Conservation (phyloP, 371 early-diverging fungal species). For the Batkoa obscura region DNA sequence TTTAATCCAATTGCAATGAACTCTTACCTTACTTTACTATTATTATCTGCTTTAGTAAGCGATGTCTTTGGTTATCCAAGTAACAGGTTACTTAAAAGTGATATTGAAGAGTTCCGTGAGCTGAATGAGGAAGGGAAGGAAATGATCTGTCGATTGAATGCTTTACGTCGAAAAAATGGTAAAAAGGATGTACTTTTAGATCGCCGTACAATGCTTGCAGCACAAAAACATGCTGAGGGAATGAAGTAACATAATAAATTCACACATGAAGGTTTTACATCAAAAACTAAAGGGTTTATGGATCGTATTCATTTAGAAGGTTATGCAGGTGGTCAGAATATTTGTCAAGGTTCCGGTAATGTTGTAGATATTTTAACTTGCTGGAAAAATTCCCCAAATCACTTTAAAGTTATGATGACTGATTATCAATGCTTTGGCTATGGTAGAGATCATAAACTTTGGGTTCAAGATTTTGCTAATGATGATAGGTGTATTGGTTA, state of each 20-base stretch:
- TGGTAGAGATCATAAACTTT: background rate
- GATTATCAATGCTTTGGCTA: background rate
- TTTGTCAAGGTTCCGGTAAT: background rate
- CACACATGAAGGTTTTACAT: background rate
- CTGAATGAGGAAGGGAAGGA: too few species aligned
- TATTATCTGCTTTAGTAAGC: too few species aligned
- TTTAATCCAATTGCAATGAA: too few species aligned
- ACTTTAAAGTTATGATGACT: conserved; percentile 7
- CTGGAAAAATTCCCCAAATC: conserved; percentile 10
- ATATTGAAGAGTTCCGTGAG: too few species aligned
- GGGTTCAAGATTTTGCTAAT: background rate
- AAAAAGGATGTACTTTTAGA: background rate
- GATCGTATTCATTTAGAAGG: background rate
- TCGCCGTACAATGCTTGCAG: background rate
- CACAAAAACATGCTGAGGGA: background rate
- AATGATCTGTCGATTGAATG: background rate
- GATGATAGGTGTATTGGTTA: background rate
- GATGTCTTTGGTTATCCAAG: too few species aligned
- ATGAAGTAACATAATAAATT: background rate
- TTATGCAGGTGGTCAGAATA: background rate
- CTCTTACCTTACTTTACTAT: too few species aligned
- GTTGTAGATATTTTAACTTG: background rate
- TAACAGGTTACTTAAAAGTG: too few species aligned
- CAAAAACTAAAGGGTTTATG: background rate
- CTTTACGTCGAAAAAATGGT: background rate